These are phyloP conservation scores for Apiospora sp. DNA, from an alignment of 2,329 filamentous ascomycete genomes.

Conservation along the genomic window DNA sequence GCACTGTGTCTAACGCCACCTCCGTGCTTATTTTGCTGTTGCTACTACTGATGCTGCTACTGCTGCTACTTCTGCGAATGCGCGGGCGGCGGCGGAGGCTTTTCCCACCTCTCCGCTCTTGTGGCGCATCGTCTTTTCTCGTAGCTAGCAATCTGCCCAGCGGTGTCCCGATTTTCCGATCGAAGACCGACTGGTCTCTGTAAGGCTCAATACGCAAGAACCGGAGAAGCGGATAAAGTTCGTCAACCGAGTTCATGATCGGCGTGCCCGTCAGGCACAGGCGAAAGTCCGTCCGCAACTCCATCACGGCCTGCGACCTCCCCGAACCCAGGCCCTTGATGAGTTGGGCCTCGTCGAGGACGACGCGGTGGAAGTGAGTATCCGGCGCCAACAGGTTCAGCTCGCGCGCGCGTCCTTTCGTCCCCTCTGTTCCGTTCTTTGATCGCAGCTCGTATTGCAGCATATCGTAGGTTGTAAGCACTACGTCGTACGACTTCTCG, in stretches of 20 bases:
- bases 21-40: background rate
- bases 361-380: constrained; percentile 73
- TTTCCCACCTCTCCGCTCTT: no score
- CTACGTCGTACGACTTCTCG: constrained; percentile 73
- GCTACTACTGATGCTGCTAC: background rate
- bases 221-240: constrained; percentile 79
- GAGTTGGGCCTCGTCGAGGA: constrained; percentile 83
- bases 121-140: constrained; percentile 47
- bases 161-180: constrained; percentile 47
- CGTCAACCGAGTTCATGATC: constrained; percentile 86
- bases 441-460: background rate
- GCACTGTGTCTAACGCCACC: constrained; percentile 71
- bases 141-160: constrained; percentile 56
- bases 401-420: constrained; percentile 48
- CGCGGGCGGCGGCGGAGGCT: no score
- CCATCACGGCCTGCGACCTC: constrained; percentile 65
- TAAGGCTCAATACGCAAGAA: constrained; percentile 85
- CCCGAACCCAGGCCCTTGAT: constrained; percentile 79
- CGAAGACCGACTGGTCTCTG: constrained; percentile 69
- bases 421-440: constrained; percentile 64
- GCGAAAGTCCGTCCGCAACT: constrained; percentile 69
- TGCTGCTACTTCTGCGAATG: no score
- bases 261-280: constrained; percentile 85
- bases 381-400: constrained; percentile 63
- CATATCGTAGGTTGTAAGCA: constrained; percentile 83